Evolutionary conservation across 2,329 filamentous ascomycete genomes (phyloP).

Genomic region (Corynespora cassiicola): DNA sequence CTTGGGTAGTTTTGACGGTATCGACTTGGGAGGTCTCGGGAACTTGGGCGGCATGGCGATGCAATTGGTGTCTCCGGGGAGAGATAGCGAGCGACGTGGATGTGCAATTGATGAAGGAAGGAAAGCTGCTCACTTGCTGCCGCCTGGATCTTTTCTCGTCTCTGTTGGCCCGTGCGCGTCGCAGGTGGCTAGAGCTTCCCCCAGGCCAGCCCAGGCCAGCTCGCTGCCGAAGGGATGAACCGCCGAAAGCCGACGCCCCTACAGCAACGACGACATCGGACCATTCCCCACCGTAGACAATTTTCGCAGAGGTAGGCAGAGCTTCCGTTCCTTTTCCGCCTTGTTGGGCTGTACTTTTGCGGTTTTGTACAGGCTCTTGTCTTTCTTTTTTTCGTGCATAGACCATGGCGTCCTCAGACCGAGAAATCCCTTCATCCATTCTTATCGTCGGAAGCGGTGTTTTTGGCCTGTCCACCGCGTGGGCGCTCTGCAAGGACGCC

Average conservation of each 20-base stretch:
- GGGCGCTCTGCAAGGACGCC: slow-evolving; percentile 70
- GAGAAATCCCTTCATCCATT: slow-evolving; percentile 49
- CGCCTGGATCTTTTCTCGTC: slow-evolving; percentile 22
- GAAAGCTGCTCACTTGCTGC: slow-evolving; percentile 11
- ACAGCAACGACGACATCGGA: slow-evolving; percentile 36
- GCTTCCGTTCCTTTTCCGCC: slow-evolving; percentile 2
- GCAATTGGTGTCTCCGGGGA: slow-evolving; percentile 5
- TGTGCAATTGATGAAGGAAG: slow-evolving; percentile 22
- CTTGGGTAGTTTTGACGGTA: slow-evolving; percentile 26
- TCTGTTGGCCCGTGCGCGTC: slow-evolving; percentile 2
- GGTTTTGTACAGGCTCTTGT: no score
- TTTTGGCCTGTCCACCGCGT: slow-evolving; percentile 70
- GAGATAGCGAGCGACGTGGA: slow-evolving; percentile 12
- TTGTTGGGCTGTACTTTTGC: no score
- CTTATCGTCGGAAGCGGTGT: slow-evolving; percentile 60
- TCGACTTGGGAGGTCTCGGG: slow-evolving; percentile 31
- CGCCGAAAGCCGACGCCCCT: slow-evolving; percentile 32
- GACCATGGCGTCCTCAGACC: slow-evolving; percentile 27
- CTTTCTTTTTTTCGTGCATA: slow-evolving; percentile 4
- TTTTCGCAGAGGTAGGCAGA: slow-evolving; percentile 16
- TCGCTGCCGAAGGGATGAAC: slow-evolving; percentile 21
- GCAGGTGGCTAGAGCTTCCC: slow-evolving; percentile 8
- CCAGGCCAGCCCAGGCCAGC: slow-evolving; percentile 4
- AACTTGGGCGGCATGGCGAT: slow-evolving; percentile 40
- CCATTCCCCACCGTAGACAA: slow-evolving; percentile 9